Percentiles rank a stretch among this genome's conserved stretches.
Evolutionary conservation across 106 monocot genomes (phyloP).

Genomic region (Dioscorea alata): DNA sequence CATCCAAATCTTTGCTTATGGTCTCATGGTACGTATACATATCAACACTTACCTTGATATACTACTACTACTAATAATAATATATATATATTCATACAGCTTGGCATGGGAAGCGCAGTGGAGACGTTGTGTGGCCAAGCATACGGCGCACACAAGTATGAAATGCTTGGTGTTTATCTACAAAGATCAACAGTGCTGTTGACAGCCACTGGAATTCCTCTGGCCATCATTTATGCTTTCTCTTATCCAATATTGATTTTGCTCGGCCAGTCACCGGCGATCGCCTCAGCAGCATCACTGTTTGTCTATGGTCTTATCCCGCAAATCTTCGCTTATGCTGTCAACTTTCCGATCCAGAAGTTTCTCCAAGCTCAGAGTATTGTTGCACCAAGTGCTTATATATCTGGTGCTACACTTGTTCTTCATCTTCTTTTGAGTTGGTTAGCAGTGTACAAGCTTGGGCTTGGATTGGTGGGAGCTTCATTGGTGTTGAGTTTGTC

Average conservation of each 20-base stretch:
- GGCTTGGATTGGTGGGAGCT: slow-evolving; percentile 65
- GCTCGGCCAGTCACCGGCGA: slow-evolving; percentile 65
- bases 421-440: slow-evolving; percentile 63
- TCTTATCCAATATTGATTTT: slow-evolving; percentile 49
- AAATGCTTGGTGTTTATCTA: slow-evolving; percentile 84
- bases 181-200: slow-evolving; percentile 73
- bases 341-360: slow-evolving; percentile 89
- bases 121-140: slow-evolving; percentile 95
- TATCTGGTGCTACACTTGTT: slow-evolving; percentile 28
- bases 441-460: slow-evolving; percentile 40
- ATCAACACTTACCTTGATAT: background rate
- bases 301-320: slow-evolving; percentile 91
- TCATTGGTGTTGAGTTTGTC: slow-evolving; percentile 56
- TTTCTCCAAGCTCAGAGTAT: slow-evolving; percentile 92
- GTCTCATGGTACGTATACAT: slow-evolving; percentile 52
- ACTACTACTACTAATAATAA: too few species aligned
- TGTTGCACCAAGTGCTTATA: slow-evolving; percentile 74
- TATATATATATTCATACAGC: slow-evolving; percentile 12
- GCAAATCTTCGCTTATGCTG: slow-evolving; percentile 90
- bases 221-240: slow-evolving; percentile 57
- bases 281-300: slow-evolving; percentile 49
- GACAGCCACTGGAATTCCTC: slow-evolving; percentile 48
- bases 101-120: slow-evolving; percentile 92
- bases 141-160: slow-evolving; percentile 61
- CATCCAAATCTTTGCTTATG: slow-evolving; percentile 83